Percentiles rank a stretch among this genome's conserved stretches.
phyloP scores from a whole-genome alignment of 83 land plant species.

The Picea abies region DNA sequence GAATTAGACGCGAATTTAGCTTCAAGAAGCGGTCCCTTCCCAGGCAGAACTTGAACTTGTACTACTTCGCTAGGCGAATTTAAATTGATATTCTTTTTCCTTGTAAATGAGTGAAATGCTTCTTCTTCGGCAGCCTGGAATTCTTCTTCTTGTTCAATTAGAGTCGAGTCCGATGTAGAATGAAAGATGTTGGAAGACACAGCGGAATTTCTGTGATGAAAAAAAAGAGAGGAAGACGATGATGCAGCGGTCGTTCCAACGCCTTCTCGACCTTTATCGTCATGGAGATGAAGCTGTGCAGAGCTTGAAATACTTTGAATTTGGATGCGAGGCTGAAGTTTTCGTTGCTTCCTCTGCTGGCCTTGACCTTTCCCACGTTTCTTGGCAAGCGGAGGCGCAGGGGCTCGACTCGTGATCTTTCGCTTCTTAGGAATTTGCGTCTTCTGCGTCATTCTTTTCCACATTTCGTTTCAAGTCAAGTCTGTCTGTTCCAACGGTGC shows the following conservation, averaged over 20 bases:
- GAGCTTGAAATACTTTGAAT: neutral
- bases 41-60: neutral
- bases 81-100: no score
- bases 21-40: neutral
- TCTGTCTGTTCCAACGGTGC: no score
- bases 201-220: neutral
- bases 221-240: neutral
- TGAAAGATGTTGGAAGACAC: neutral
- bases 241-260: neutral
- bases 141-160: neutral
- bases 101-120: no score
- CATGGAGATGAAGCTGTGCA: neutral
- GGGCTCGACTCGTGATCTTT: neutral
- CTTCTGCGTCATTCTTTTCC: slow-evolving; percentile 2
- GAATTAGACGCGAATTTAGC: neutral
- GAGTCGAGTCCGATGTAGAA: slow-evolving; percentile 3
- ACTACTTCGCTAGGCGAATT: no score
- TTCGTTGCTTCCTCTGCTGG: neutral
- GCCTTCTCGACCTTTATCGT: neutral
- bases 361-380: neutral
- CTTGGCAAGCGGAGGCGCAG: neutral
- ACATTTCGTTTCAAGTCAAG: neutral
- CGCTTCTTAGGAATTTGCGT: neutral
- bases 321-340: neutral
- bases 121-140: no score